Base-by-base conservation (phyloP, 345 rosid genomes). In the Citropsis articulata region DNA sequence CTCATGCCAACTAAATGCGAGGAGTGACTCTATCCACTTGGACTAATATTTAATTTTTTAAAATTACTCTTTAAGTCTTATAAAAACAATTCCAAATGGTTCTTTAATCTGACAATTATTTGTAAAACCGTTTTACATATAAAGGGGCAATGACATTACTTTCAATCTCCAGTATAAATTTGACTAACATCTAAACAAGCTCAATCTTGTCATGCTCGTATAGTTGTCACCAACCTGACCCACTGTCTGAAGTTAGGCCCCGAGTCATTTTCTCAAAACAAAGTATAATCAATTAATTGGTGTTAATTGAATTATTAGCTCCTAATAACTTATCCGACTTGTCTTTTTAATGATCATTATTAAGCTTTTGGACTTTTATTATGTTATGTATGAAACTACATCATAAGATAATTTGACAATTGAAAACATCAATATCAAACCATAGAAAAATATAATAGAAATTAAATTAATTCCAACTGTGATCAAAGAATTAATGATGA, bases 1-100 rank as follows among this genome's bases (percentile, higher is more conserved):
- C n/a, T n/a, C n/a, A n/a, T n/a, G n/a, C n/a, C n/a, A n/a, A n/a
- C n/a, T n/a, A n/a, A n/a, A n/a, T n/a, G n/a, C n/a, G n/a, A n/a
- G n/a, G n/a, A n/a, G n/a, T n/a, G n/a, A n/a, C n/a, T n/a, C n/a
- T n/a, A n/a, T n/a, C n/a, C n/a, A n/a, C n/a, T n/a, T n/a, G n/a
- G n/a, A n/a, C n/a, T 40, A 40, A 0, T 0, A 9, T 40, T 40
- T 40, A 0, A 40, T 2, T 9, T 9, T 40, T 40, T 0, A 40
- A 40, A 40, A 40, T 38, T 3, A 40, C 45, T 0, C 13, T 9
- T 9, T 1, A 40, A 6, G 0, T 10, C 4, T 40, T 9, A 2
- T 9, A 40, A 40, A 40, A 40, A 2, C 0, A 40, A 40, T 38
- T 2, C 0, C 42, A 38, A 38, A 38, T 0, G 0, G 0, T 0